Percentiles rank a stretch among this genome's conserved stretches.
These are phyloP conservation scores for Austroboletus festivus DNA, from an alignment of 768 basidiomycete genomes.

Conservation along the genomic window DNA sequence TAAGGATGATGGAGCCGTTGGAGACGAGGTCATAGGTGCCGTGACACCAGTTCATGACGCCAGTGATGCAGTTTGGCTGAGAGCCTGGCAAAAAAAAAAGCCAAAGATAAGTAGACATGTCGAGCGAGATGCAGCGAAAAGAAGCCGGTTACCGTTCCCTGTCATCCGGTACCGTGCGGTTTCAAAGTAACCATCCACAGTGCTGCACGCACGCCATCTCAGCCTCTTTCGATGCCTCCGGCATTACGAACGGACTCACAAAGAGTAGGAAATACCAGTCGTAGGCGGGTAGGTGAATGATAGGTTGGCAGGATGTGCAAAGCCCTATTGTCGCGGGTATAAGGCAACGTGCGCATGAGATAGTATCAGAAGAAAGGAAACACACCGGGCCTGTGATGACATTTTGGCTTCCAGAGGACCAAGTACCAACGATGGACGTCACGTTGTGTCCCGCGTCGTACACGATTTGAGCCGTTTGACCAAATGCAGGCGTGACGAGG, in stretches of 20 bases:
- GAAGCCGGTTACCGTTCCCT: slow-evolving; percentile 63
- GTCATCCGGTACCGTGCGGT: slow-evolving; percentile 87
- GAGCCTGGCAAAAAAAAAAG: slow-evolving; percentile 49
- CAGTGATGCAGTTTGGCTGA: slow-evolving; percentile 85
- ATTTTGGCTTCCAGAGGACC: slow-evolving; percentile 74
- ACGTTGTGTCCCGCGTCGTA: slow-evolving; percentile 57
- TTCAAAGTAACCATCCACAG: slow-evolving; percentile 77
- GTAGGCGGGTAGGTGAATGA: slow-evolving; percentile 81
- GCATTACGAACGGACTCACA: slow-evolving; percentile 49
- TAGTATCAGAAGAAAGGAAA: background rate
- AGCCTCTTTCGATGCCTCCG: background rate
- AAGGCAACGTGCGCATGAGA: no score
- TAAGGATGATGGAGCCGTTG: slow-evolving; percentile 79
- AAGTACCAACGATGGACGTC: slow-evolving; percentile 74
- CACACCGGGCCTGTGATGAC: slow-evolving; percentile 85
- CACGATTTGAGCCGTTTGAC: slow-evolving; percentile 38
- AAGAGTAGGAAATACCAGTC: slow-evolving; percentile 86
- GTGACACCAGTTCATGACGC: slow-evolving; percentile 86
- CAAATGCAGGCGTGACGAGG: slow-evolving; percentile 29
- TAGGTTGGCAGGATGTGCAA: slow-evolving; percentile 79
- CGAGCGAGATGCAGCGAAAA: background rate
- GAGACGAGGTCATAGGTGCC: slow-evolving; percentile 63
- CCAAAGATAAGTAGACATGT: background rate
- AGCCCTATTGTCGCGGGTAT: no score
- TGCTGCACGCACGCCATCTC: slow-evolving; percentile 38